A percentile compares a stretch with the other conserved stretches of the same genome.
Evolutionary conservation across 148 eudicot genomes (phyloP).

Genomic region (Linanthus parryae): DNA sequence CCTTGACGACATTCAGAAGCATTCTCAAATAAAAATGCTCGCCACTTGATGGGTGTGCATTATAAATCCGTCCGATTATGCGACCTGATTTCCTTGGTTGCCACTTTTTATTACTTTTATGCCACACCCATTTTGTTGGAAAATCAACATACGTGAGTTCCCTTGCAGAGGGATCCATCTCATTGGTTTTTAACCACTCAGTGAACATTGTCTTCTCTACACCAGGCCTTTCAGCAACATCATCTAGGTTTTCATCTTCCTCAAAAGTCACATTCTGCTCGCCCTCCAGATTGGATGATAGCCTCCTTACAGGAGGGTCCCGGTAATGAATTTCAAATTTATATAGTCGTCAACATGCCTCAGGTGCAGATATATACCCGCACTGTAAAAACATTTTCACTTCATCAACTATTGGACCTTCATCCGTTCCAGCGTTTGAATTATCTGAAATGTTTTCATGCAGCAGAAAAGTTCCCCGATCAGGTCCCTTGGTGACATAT

Average conservation of each 20-base stretch:
- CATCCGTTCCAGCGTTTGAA: not conserved
- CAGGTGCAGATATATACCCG: not conserved
- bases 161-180: not conserved
- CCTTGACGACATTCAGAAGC: not conserved
- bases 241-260: no score
- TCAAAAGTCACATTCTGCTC: not conserved
- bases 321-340: conserved; percentile 1
- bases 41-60: not conserved
- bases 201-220: not conserved
- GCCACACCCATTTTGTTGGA: not conserved
- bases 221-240: no score
- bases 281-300: not conserved
- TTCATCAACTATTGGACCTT: not conserved
- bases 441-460: not conserved
- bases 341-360: not conserved
- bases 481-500: not conserved
- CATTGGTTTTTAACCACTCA: not conserved
- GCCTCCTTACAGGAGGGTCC: not conserved
- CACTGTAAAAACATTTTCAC: not conserved
- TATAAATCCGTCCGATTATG: not conserved
- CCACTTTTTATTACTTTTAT: not conserved
- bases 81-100: not conserved
- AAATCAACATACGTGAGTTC: not conserved
- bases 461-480: not conserved
- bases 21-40: not conserved